These are phyloP conservation scores for Isabelozyma pseudorhagii DNA, from an alignment of 805 yeast species.

Conservation along the genomic window DNA sequence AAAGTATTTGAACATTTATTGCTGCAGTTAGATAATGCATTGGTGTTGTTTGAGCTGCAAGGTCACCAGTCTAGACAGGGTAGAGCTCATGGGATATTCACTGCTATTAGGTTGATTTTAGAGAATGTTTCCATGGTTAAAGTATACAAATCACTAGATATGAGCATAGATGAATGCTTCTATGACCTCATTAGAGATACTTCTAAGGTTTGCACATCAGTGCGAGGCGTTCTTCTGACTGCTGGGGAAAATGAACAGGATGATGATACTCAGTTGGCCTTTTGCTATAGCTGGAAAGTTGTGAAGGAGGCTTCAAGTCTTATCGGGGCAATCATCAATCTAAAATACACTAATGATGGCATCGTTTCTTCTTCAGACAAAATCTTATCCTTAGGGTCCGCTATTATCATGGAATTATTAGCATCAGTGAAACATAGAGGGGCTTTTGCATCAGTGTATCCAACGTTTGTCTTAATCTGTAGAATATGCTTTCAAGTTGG, in stretches of 20 bases:
- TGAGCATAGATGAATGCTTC: neutral
- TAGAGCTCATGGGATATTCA: constrained; percentile 70
- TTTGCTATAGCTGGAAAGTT: constrained; percentile 79
- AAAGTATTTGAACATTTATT: constrained; percentile 30
- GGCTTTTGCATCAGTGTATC: constrained; percentile 85
- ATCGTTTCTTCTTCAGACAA: neutral
- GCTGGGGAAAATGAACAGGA: constrained; percentile 26
- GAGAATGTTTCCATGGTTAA: constrained; percentile 12
- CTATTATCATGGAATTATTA: constrained; percentile 61
- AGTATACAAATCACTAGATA: neutral
- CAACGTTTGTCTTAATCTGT: constrained; percentile 71
- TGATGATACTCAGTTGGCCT: constrained; percentile 43
- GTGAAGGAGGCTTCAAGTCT: constrained; percentile 70
- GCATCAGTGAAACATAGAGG: constrained; percentile 83
- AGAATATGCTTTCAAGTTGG: constrained; percentile 39
- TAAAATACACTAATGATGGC: constrained; percentile 5
- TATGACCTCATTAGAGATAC: neutral
- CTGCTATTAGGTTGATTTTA: constrained; percentile 51
- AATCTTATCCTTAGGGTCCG: constrained; percentile 42
- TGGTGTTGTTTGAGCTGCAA: constrained; percentile 30
- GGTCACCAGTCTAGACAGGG: constrained; percentile 27
- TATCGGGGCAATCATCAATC: constrained; percentile 41
- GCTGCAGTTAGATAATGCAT: constrained; percentile 26
- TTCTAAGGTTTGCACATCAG: neutral
- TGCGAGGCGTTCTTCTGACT: neutral